phyloP scores from a whole-genome alignment of 1,284 basidiomycete species.

The Peniophora sp. region DNA sequence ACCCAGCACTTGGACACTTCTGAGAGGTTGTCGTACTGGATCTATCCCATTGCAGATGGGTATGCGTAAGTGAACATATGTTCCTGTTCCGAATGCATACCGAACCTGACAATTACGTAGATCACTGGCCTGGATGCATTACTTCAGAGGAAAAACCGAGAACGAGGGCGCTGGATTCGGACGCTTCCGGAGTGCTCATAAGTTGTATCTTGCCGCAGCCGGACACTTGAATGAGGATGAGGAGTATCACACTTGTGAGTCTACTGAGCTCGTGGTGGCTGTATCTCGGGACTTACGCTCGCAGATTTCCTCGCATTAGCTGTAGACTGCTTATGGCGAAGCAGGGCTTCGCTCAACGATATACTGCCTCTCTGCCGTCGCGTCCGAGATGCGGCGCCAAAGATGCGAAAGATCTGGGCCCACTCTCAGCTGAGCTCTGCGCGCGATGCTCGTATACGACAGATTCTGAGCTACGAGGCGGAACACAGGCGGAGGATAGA shows the following conservation, averaged over 20 bases:
- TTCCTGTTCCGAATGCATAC: not conserved
- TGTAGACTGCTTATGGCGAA: slow-evolving; percentile 7
- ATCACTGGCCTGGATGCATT: slow-evolving; percentile 4
- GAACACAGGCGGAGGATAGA: slow-evolving; percentile 1
- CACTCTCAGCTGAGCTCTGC: slow-evolving; percentile 10
- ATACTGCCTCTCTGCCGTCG: slow-evolving; percentile 8
- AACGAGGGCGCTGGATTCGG: slow-evolving; percentile 4
- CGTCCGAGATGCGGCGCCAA: slow-evolving; percentile 12
- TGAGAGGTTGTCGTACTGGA: slow-evolving; percentile 15
- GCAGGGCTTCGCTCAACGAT: slow-evolving; percentile 6
- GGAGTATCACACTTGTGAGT: slow-evolving; percentile 21
- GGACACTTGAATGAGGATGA: slow-evolving; percentile 23
- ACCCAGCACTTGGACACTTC: slow-evolving; percentile 20
- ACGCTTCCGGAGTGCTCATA: slow-evolving; percentile 12
- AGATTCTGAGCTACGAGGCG: slow-evolving; percentile 1
- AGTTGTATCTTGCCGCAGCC: slow-evolving; percentile 21
- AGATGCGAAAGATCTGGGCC: slow-evolving; percentile 19
- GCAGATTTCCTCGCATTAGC: slow-evolving; percentile 13
- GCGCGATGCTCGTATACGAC: slow-evolving; percentile 4
- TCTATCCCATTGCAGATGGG: slow-evolving; percentile 28
- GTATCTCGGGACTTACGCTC: not conserved
- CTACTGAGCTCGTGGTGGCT: not conserved
- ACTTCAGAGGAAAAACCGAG: slow-evolving; percentile 8
- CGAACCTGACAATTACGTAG: not conserved
- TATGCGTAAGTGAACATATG: slow-evolving; percentile 21